Base-by-base conservation (phyloP, 2,329 filamentous ascomycete species). In the Ambrosiella xylebori region DNA sequence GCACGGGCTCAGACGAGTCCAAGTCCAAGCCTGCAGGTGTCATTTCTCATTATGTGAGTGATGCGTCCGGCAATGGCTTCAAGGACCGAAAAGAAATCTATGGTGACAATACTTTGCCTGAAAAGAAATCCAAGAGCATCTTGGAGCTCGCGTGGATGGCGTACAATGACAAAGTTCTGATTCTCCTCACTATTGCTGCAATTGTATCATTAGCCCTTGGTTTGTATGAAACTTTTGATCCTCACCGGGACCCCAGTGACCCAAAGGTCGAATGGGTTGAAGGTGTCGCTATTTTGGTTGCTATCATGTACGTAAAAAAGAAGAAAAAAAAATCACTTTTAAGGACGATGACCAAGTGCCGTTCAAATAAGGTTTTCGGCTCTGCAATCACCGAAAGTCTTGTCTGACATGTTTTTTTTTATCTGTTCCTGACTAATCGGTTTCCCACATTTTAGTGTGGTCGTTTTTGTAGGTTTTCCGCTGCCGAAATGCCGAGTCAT, bases 91-190 rank as follows among this genome's bases (percentile, higher is more conserved):
- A 75, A 58, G 71, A 80, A 38, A 70, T 84, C 3, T 84, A 76
- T 64, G 74, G 76, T 51, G 75, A 76, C 62, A 85, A 85, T 63
- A 66, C 71, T 4, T 67, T 85, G 7, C 82, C 82, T 0, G 73
- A 76, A 44, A 79, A 82, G 63, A 80, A 81, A 63, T 71, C 77
- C 0, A 79, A 78, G 9, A 75, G 77, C 1, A 74, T 85, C 45
- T 73, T 78, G 66, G 71, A 71, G 59, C 66, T 86, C 7, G 74
- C 82, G 60, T 87, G 83, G 83, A 77, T 77, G 61, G 82, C 84
- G 2, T 86, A 85, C 67, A 84, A 86, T 63, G 85, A 88, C 68
- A 85, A 84, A 62, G 81, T 88, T 40, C 76, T 88, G 44, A 82
- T 88, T 44, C 70, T 88, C 5, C 70, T 88, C 60, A 84, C 82